Evolutionary conservation across 345 rosid species (phyloP).

Genomic region (Cardamine resedifolia): DNA sequence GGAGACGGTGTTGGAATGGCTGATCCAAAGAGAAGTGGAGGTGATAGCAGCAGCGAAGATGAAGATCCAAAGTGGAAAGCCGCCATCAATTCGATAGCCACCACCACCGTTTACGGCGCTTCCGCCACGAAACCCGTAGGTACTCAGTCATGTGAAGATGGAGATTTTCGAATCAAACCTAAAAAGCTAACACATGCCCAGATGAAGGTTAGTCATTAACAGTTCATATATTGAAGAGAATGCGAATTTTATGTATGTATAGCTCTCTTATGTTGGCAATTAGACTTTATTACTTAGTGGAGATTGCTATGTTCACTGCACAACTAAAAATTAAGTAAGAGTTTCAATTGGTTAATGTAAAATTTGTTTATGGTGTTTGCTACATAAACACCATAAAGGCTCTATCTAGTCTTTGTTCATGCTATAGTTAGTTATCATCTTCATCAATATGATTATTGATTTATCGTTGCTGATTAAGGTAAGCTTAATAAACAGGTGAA

Average conservation of each 20-base stretch:
- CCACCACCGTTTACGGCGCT: constrained; percentile 51
- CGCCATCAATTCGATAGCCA: constrained; percentile 65
- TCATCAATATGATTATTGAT: background rate
- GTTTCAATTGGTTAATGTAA: background rate
- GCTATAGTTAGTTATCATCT: background rate
- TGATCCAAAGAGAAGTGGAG: constrained; percentile 25
- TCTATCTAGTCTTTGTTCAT: constrained; percentile 2
- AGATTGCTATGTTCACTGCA: background rate
- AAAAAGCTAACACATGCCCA: constrained; percentile 71
- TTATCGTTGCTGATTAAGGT: constrained; percentile 8
- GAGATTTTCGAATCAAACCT: constrained; percentile 40
- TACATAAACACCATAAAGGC: no score
- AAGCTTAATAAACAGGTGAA: constrained; percentile 54
- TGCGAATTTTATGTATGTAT: background rate
- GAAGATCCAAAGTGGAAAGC: constrained; percentile 79
- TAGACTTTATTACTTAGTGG: background rate
- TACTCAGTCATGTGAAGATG: constrained; percentile 32
- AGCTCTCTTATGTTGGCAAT: constrained; percentile 5
- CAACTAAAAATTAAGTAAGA: background rate
- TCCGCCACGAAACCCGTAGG: constrained; percentile 30
- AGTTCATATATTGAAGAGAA: background rate
- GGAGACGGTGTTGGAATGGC: constrained; percentile 29
- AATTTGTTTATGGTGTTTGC: background rate
- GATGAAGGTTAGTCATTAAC: constrained; percentile 56
- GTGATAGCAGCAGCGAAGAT: constrained; percentile 58